Conservation (phyloP, 495 filamentous ascomycete species). For the Terfezia claveryi region DNA sequence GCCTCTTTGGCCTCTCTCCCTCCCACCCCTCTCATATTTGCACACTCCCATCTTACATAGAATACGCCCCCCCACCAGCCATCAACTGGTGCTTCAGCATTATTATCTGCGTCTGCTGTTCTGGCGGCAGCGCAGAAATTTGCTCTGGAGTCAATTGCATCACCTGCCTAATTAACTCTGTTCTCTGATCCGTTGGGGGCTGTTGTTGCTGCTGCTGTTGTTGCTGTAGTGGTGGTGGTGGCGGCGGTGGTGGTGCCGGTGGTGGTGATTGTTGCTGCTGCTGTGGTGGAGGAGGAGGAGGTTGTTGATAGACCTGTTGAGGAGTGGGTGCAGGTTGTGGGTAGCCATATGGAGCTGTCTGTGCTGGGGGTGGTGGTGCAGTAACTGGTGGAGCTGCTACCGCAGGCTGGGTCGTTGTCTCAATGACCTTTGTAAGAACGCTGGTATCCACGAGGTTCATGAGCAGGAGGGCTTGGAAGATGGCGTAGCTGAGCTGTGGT, state of each 20-base stretch:
- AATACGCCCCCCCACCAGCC: neutral
- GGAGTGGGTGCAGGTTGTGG: neutral
- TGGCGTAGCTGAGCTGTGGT: slow-evolving; percentile 82
- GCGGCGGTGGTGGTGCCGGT: neutral
- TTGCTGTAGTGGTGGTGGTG: neutral
- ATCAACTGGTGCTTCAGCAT: slow-evolving; percentile 16
- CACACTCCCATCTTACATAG: neutral
- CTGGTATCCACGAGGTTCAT: slow-evolving; percentile 65
- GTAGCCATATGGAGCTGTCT: neutral
- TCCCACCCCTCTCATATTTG: neutral
- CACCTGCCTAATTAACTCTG: slow-evolving; percentile 17
- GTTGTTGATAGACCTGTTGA: slow-evolving; percentile 1
- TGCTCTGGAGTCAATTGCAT: slow-evolving; percentile 18
- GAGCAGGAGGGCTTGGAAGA: slow-evolving; percentile 83
- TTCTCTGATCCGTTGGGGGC: slow-evolving; percentile 7
- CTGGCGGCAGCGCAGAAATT: slow-evolving; percentile 13
- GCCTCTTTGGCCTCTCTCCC: neutral
- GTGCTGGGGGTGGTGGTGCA: neutral
- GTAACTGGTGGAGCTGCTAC: slow-evolving; percentile 2
- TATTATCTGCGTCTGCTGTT: slow-evolving; percentile 19
- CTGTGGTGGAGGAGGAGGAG: neutral
- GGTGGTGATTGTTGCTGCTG: neutral
- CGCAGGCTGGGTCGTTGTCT: slow-evolving; percentile 7
- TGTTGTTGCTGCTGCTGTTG: slow-evolving; percentile 1
- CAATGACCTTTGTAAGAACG: slow-evolving; percentile 19